A percentile compares a stretch with the other conserved stretches of the same genome.
phyloP scores from a whole-genome alignment of 306 rosid species.

The Prunus mongolica region DNA sequence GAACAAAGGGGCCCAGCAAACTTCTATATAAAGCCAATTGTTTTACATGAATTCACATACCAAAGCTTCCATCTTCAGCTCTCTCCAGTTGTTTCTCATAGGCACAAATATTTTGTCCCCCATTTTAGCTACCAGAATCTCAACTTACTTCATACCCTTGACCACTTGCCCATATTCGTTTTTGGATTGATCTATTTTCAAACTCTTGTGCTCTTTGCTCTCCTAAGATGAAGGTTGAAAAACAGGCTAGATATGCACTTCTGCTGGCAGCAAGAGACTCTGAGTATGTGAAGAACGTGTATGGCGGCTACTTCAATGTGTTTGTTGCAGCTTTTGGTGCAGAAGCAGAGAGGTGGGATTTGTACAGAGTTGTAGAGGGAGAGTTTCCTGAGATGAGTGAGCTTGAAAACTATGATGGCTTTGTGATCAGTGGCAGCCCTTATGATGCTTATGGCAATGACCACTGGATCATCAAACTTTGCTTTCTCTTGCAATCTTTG shows the following conservation, averaged over 20 bases:
- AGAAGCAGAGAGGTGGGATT: conserved; percentile 65
- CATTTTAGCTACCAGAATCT: not conserved
- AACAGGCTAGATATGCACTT: conserved; percentile 39
- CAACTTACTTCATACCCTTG: not conserved
- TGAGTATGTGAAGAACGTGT: conserved; percentile 47
- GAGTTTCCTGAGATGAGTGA: conserved; percentile 49
- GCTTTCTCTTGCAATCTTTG: conserved; percentile 48
- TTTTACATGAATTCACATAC: not conserved
- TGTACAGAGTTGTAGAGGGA: conserved; percentile 52
- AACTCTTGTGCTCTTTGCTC: not conserved
- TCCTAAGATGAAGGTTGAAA: conserved; percentile 8
- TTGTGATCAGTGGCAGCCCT: conserved; percentile 57
- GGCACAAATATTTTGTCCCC: not conserved
- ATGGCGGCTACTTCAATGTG: conserved; percentile 61
- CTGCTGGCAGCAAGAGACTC: conserved; percentile 58
- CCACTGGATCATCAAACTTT: conserved; percentile 53
- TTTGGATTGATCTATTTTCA: too few relatives aligned
- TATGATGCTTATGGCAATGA: conserved; percentile 60
- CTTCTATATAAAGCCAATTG: not conserved
- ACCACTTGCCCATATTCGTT: too few relatives aligned
- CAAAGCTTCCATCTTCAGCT: not conserved
- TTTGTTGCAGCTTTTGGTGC: conserved; percentile 52
- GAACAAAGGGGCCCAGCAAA: too few relatives aligned
- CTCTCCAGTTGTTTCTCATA: not conserved
- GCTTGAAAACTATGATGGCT: conserved; percentile 51